Evolutionary conservation across 306 rosid species (phyloP), one percentile per base, ranked within the genome.

Genomic region (Mucuna pruriens): DNA sequence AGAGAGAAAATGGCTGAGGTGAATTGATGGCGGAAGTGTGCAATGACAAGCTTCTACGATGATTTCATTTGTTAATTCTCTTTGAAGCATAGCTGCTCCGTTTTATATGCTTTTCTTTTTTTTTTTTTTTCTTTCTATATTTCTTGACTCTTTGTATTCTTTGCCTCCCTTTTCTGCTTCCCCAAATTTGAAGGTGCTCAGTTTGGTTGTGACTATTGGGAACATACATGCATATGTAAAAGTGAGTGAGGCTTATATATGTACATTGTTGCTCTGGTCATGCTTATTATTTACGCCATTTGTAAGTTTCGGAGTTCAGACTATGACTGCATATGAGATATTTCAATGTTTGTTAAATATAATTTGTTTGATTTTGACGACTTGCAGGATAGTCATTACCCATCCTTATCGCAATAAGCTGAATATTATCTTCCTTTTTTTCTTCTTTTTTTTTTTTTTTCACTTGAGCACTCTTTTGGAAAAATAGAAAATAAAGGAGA

Each of bases 1-100:
- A 94, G 98, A 94, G 88, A 94, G 90, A 85, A 91, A 86, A 81
- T 94, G 98, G 98, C 91, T 89, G 79, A 90, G 97, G 84, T 94
- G 89, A 91, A 85, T 58, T 31, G 51, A 75, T 61, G 76, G 77
- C 61, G 39, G 70, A 84, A 72, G 60, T 49, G 80, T 68, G 48
- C 48, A n/a, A n/a, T 76, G 65, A 80, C 45, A 74, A 66, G 62
- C 65, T 26, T 79, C 83, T 31, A 77, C 79, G 87, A 86, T 46
- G 73, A 85, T 82, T 79, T 52, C 66, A 61, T 39, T 70, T 78
- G 76, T 46, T 74, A 79, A 83, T 87, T 85, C 49, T 57, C 78
- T 42, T 77, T 45, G 89, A 78, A 80, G 79, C 84, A 86, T 80
- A 71, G 86, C 80, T 2, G 63, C 87, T 78, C 73, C 54, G 70